Conservation (phyloP, 2,329 filamentous ascomycete genomes). For the Exophiala spinifera region DNA sequence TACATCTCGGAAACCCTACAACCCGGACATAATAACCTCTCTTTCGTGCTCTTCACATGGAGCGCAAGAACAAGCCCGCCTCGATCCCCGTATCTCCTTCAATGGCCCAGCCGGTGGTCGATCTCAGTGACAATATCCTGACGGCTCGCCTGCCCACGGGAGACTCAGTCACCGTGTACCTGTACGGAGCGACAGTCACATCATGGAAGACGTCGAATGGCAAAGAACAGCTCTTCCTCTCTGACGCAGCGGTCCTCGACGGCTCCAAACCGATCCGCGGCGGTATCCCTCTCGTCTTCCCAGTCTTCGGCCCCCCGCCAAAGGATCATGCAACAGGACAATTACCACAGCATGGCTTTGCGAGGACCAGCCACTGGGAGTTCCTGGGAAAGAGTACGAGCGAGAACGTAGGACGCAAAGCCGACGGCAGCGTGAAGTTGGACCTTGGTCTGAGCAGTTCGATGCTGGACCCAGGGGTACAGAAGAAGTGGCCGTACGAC, state of each 20-base stretch:
- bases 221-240: constrained; percentile 82
- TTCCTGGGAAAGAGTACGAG: constrained; percentile 84
- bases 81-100: constrained; percentile 72
- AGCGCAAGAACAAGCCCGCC: constrained; percentile 78
- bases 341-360: constrained; percentile 92
- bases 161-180: constrained; percentile 78
- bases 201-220: constrained; percentile 85
- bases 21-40: too few species aligned
- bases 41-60: constrained; percentile 54
- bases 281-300: constrained; percentile 27
- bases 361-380: constrained; percentile 85
- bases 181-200: constrained; percentile 89
- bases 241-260: constrained; percentile 74
- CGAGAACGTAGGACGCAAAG: constrained; percentile 40
- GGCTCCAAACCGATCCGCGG: constrained; percentile 87
- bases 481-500: constrained; percentile 75
- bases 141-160: constrained; percentile 79
- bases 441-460: constrained; percentile 85
- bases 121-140: constrained; percentile 69
- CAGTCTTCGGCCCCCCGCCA: constrained; percentile 75
- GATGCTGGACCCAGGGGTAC: constrained; percentile 66
- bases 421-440: constrained; percentile 75
- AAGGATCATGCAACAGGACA: constrained; percentile 71
- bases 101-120: constrained; percentile 73
- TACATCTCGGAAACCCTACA: neutral